Evolutionary conservation across 192 early-diverging fungal genomes (phyloP).

Genomic region (Backusella sp.): DNA sequence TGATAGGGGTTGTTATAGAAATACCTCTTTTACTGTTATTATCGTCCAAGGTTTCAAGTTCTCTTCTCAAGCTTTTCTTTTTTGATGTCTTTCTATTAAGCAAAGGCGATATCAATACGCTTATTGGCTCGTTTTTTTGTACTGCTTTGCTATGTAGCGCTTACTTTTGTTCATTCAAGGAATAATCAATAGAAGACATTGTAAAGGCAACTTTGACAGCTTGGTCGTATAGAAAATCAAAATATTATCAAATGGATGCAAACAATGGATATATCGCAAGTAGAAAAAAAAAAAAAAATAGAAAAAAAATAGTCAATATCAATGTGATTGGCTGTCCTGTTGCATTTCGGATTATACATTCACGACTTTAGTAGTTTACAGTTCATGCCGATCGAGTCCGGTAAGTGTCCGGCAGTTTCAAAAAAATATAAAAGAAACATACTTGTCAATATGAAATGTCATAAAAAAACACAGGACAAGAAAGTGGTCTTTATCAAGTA

Average conservation of each 20-base stretch:
- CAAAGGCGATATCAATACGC: not conserved
- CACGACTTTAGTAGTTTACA: too few relatives aligned
- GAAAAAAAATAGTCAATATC: not conserved
- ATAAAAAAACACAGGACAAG: too few relatives aligned
- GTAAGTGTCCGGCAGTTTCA: not conserved
- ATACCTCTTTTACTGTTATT: conserved; percentile 23
- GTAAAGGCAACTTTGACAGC: not conserved
- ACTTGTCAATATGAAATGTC: too few relatives aligned
- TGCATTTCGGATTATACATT: not conserved
- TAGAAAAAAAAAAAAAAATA: not conserved
- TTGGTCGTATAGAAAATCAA: not conserved
- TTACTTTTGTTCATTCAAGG: not conserved
- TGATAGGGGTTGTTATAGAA: too few relatives aligned
- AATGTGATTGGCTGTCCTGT: not conserved
- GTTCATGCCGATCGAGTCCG: not conserved
- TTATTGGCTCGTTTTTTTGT: not conserved
- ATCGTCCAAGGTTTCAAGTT: conserved; percentile 13
- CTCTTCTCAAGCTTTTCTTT: conserved; percentile 7
- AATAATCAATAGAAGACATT: conserved; percentile 1
- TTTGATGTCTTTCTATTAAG: not conserved
- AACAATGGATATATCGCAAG: not conserved
- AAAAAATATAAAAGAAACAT: not conserved
- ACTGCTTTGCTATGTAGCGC: not conserved
- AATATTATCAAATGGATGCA: conserved; percentile 3
- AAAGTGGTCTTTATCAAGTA: too few relatives aligned